These are phyloP conservation scores for Colletotrichum noveboracense DNA, from an alignment of 2,329 filamentous ascomycete species.

Conservation along the genomic window DNA sequence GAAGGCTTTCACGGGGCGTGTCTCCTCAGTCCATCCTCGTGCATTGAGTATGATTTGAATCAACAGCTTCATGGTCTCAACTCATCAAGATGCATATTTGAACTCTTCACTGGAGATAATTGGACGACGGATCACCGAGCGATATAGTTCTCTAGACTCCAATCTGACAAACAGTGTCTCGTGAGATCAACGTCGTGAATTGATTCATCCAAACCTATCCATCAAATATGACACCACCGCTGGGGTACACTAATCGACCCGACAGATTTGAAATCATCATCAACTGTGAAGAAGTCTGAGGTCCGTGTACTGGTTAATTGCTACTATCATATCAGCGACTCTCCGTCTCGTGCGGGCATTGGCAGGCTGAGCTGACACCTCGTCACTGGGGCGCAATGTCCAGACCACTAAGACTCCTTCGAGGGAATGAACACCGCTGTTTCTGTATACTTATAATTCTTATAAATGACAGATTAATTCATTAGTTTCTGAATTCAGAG, in stretches of 20 bases:
- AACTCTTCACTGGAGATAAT: background rate
- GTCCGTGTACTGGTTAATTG: too few species aligned
- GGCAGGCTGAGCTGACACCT: background rate
- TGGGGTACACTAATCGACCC: background rate
- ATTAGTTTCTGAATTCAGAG: background rate
- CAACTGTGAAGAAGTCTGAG: background rate
- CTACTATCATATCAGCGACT: background rate
- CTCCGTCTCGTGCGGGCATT: background rate
- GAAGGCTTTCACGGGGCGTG: rapidly evolving
- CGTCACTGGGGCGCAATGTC: background rate
- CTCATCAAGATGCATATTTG: background rate
- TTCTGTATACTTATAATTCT: background rate
- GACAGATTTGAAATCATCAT: background rate
- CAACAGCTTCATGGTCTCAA: background rate
- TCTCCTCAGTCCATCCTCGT: background rate
- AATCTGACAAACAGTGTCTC: background rate
- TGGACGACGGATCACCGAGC: background rate
- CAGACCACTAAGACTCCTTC: background rate
- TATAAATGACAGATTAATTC: background rate
- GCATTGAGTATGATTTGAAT: background rate
- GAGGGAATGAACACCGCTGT: too few species aligned
- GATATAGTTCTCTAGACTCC: rapidly evolving
- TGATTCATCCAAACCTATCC: rapidly evolving
- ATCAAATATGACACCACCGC: background rate
- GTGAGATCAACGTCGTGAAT: rapidly evolving